Base-by-base conservation (phyloP, 192 early-diverging fungal species). In the Rhizophagus clarus region DNA sequence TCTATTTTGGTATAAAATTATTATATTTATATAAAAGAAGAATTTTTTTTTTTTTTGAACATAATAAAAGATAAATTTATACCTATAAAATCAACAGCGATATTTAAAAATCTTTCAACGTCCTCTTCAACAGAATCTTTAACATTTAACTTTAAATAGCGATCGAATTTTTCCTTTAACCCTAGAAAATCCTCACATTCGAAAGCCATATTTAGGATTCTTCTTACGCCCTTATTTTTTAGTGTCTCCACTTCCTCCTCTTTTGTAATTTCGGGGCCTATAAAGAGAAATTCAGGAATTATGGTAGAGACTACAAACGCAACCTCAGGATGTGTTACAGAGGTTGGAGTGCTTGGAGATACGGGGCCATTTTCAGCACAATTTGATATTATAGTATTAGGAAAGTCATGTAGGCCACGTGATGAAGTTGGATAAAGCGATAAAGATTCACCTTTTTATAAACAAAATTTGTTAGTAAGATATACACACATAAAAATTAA, bases 201-300 rank as follows among this genome's bases (percentile, higher is more conserved):
- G 20, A 83, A 87, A 3, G 94, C 94, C 93, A 95, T 93, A 77
- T 95, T 95, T 26, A 95, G 72, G 34, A 95, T 88, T 42, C 93
- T 88, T 62, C 90, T 92, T 42, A 95, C 87, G 4, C 88, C 87
- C 31, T 90, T 72, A 45, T 76, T 31, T 17, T 88, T 69, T 45
- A 95, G 77, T 69, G 87, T 85, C 20, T 84, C 79, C 8, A 90
- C 83, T 31, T 89, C 88, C 63, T 91, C 85, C 11, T 81, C 56
- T 47, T 90, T 90, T 12, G 90, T 74, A 37, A 89, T 88, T 75
- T 93, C 92, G 6, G 90, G 90, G 6, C 93, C 93, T n/a, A 95
- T 80, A 62, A 86, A 89, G 8, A 95, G 79, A 81, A 91, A 91
- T 10, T 85, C 85, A 0, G 90, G 88, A 12, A 89, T 81, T 60